Base-by-base conservation (phyloP, 2,329 filamentous ascomycete species). In the Aspergillus quadricinctus region DNA sequence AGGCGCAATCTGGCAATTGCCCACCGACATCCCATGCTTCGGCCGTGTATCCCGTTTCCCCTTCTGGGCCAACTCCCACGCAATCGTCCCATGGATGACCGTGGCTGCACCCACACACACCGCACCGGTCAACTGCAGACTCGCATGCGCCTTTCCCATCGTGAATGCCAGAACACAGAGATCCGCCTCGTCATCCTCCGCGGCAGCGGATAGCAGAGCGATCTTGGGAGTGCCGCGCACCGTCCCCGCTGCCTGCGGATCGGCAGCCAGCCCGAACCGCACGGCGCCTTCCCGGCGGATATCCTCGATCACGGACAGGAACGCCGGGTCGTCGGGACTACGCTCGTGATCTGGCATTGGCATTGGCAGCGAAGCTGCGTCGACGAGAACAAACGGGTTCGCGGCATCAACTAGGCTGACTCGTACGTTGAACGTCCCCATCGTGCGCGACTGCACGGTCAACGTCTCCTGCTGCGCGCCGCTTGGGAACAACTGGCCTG, bases 341-440 rank as follows among this genome's bases (percentile, higher is more conserved):
- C n/a, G 5, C 14, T 49, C 10, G 7, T 3, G 41, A 45, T 11
- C 45, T 5, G 1, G 54, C n/a, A 31, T 4, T 27, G 25, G 25
- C 25, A 27, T 27, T 40, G 79, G 68, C 5, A 87, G 57, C 48
- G 83, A 80, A 3, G 72, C 64, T 0, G 82, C 79, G 31, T 76
- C 74, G 1, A 88, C 72, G 61, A 88, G 86, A 23, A 86, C 77
- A 35, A 81, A 82, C 0, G 86, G 85, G 59, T 86, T 87, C 1
- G 81, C 80, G 1, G 82, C 81, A 59, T 88, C 85, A 0, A 87
- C 76, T 9, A 85, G 78, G 9, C 81, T 85, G 1, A 77, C 83
- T 8, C 56, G 55, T 3, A 67, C 63, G 1, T 37, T 68, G 61
- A 51, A 82, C 64, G 3, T 70, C 71, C 14, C 72, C 3, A 17